Conservation (phyloP, 768 basidiomycete genomes). For the Lactarius hatsudake region DNA sequence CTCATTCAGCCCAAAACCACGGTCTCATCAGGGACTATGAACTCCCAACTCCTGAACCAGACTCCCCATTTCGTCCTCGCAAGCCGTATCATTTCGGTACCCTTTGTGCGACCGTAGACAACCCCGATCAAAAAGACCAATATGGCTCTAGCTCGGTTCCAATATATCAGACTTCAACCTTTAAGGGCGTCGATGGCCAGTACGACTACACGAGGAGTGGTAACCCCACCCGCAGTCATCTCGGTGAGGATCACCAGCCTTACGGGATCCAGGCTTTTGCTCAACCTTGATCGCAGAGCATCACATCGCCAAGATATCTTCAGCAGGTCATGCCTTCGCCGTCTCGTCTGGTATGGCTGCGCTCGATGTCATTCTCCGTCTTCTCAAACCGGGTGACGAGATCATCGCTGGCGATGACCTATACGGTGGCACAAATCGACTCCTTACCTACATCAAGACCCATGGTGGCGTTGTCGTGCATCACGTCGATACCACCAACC, state of each 20-base stretch:
- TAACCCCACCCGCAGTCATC: constrained; percentile 93
- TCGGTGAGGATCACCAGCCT: constrained; percentile 57
- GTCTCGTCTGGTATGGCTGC: constrained; percentile 99
- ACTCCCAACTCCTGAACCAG: constrained; percentile 79
- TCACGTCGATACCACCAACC: constrained; percentile 90
- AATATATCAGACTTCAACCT: constrained; percentile 97
- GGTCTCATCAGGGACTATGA: constrained; percentile 38
- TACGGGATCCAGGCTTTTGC: constrained; percentile 1
- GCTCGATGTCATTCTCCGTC: constrained; percentile 88
- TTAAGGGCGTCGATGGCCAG: constrained; percentile 87
- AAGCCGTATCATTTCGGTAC: constrained; percentile 89
- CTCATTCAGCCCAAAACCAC: constrained; percentile 6
- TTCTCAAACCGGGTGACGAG: constrained; percentile 94
- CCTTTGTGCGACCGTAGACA: constrained; percentile 87
- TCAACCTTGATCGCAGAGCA: constrained; percentile 58
- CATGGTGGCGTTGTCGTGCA: constrained; percentile 88
- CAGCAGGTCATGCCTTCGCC: constrained; percentile 83
- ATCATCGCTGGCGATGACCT: constrained; percentile 96
- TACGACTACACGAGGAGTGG: constrained; percentile 96
- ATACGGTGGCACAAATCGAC: constrained; percentile 96
- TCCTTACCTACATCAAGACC: constrained; percentile 82
- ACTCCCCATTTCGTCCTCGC: constrained; percentile 63
- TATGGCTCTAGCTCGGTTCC: constrained; percentile 92
- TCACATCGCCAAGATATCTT: constrained; percentile 95
- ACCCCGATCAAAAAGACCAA: constrained; percentile 90